phyloP scores from a whole-genome alignment of 179 eudicot species.

The Sideroxylon spinosum region DNA sequence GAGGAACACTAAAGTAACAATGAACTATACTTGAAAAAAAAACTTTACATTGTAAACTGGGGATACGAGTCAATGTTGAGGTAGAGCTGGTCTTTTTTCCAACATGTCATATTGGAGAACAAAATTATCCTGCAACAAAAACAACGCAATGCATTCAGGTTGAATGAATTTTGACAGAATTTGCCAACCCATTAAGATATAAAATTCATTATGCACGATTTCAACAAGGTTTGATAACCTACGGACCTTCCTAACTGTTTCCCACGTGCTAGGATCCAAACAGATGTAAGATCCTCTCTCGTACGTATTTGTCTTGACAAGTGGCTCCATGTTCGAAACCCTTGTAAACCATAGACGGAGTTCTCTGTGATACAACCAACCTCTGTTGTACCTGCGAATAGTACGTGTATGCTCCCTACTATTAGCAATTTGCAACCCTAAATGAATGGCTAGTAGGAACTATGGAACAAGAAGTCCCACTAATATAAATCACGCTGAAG shows the following conservation, averaged over 20 bases:
- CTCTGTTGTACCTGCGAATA: constrained; percentile 56
- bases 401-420: not conserved
- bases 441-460: no score
- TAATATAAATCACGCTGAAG: no score
- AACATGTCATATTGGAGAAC: constrained; percentile 50
- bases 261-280: constrained; percentile 82
- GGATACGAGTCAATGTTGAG: constrained; percentile 36
- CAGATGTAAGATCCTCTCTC: constrained; percentile 74
- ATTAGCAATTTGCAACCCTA: no score
- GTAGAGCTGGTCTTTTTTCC: constrained; percentile 65
- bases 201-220: not conserved
- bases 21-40: not conserved
- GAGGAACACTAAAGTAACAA: not conserved
- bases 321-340: constrained; percentile 58
- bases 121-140: constrained; percentile 28
- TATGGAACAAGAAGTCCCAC: no score
- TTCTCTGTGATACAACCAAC: constrained; percentile 83
- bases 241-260: constrained; percentile 61
- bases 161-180: not conserved
- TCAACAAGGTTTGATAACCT: not conserved
- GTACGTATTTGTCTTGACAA: constrained; percentile 58
- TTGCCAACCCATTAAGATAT: no score
- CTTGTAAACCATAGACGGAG: constrained; percentile 59
- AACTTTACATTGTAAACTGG: constrained; percentile 25
- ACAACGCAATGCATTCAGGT: not conserved